Evolutionary conservation across 805 yeast genomes (phyloP), one percentile per base, ranked within the genome.

Genomic region (Tetrapisispora namnaoensis): DNA sequence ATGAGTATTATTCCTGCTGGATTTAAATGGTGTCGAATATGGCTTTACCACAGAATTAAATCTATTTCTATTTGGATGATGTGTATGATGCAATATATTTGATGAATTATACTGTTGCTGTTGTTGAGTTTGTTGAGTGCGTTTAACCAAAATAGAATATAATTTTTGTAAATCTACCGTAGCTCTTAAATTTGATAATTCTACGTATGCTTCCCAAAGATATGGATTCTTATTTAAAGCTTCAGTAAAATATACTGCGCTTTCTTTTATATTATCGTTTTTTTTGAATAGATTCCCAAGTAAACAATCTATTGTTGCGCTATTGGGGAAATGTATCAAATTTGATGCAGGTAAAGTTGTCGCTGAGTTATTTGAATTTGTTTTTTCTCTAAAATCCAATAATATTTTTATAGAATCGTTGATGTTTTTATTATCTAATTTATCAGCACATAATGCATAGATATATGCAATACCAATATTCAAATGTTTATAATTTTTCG

Each of bases 121-220:
- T 42, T 17, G 44, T 30, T 42, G 44, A 32, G 21, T 22, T 24
- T 14, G 14, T 36, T 38, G 38, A 35, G 52, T 49, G 47, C 46
- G 37, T 41, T 46, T 46, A 14, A 17, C 20, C 30, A 46, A n/a
- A 24, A 51, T 21, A 6, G 48, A 48, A 30, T 51, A 60, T 42
- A 60, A 44, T 27, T 51, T 48, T 34, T 57, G 54, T 39, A 60
- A 47, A 50, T 80, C 78, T 18, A 88, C 74, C 50, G 77, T 77
- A 18, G 83, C 86, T 13, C 95, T 93, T 67, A 83, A 69, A 44
- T 74, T 72, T 57, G 88, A 80, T 44, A 93, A 69, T 40, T 82
- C 82, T 54, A 82, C 87, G 53, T 87, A 81, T 0, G 96, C 88
- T 60, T 88, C 96, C 77, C 93, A 88, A 38, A 88, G 74, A 60